Base-by-base conservation (phyloP, 108 stramenopile species). In the Skeletonema costatum region DNA sequence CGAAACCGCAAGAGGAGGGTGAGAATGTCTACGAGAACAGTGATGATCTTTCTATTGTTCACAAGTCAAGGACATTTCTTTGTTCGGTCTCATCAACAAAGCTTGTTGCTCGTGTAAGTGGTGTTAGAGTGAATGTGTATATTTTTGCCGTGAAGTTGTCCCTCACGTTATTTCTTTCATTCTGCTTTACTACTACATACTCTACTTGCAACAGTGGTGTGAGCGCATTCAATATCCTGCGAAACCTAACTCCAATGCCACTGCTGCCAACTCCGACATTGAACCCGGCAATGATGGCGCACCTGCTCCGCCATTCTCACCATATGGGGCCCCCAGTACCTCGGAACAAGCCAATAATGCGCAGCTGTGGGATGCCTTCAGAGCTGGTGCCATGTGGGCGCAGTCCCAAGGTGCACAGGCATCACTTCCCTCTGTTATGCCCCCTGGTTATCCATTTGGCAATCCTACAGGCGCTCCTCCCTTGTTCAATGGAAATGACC, bases 21-120 rank as follows among this genome's bases (percentile, higher is more conserved):
- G 16, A 32, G 14, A 16, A 17, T 25, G n/a, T 5, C 3, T 4
- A 32, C 5, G 53, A 50, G 32, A 56, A 44, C 4, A 73, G 73
- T 70, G 73, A 80, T 69, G 79, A 80, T 70, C 56, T 80, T 35
- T 51, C 32, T 3, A 50, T 13, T 10, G 62, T 80, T 69, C 79
- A 80, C 65, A 35, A 33, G 30, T 73, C 72, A 33, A 80, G 42
- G 38, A 80, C 79, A n/a, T 80, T 80, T 66, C 51, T 80, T 11
- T 66, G 66, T 0, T 50, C 68, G 13, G 56, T 80, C 35, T 80
- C 79, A 17, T 66, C 71, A 50, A 69, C 68, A 41, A 80, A 64
- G 64, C 48, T 73, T 7, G 46, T 68, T 42, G 61, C 71, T 48
- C 70, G 77, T 39, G 77, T 78, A 48, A 78, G 77, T 78, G 4